Evolutionary conservation across 768 basidiomycete genomes (phyloP).

Genomic region (Tricholomella constricta): DNA sequence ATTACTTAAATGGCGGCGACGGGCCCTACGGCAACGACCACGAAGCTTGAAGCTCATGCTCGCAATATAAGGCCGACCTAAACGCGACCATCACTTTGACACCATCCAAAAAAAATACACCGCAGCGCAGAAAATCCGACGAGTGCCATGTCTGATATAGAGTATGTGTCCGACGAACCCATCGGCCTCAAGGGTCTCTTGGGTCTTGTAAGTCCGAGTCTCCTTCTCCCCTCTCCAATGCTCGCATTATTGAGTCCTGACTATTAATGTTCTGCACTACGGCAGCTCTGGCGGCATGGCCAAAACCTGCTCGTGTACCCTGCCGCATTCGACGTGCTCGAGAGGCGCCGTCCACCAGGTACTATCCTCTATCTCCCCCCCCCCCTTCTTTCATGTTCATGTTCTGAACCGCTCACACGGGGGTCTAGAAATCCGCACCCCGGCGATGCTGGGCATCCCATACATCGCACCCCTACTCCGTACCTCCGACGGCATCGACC

Average conservation of each 20-base stretch:
- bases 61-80: no score
- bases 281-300: slow-evolving; percentile 15
- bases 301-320: slow-evolving; percentile 19
- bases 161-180: no score
- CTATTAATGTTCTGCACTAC: neutral
- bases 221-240: no score
- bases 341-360: neutral
- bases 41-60: no score
- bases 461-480: slow-evolving; percentile 14
- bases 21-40: no score
- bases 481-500: slow-evolving; percentile 17
- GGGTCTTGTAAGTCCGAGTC: neutral
- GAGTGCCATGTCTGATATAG: no score
- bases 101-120: no score
- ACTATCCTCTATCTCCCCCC: neutral
- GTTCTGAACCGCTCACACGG: no score
- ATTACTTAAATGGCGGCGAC: no score
- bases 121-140: no score
- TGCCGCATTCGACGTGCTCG: slow-evolving; percentile 13
- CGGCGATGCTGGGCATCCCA: slow-evolving; percentile 8
- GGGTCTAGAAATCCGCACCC: slow-evolving; percentile 5
- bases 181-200: neutral
- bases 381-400: neutral
- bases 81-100: no score
- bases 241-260: neutral